These are phyloP conservation scores for Grifola frondosa DNA, from an alignment of 1,284 basidiomycete species.

Conservation along the genomic window DNA sequence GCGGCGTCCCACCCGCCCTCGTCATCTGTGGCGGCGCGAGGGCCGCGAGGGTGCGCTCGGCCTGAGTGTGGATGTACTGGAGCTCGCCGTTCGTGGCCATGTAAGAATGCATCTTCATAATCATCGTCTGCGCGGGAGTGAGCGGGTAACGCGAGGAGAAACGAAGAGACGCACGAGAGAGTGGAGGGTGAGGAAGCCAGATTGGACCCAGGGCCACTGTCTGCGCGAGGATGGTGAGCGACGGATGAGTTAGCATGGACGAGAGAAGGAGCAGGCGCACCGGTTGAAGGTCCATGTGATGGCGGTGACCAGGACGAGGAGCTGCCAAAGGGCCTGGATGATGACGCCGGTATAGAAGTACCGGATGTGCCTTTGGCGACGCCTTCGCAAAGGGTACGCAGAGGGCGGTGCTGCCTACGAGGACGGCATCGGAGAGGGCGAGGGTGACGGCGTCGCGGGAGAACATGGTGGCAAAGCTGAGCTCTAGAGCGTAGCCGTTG, in stretches of 20 bases:
- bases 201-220: slow-evolving; percentile 98
- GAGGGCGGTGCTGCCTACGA: slow-evolving; percentile 76
- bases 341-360: slow-evolving; percentile 76
- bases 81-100: slow-evolving; percentile 88
- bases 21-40: slow-evolving; percentile 49
- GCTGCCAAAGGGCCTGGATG: slow-evolving; percentile 80
- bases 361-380: slow-evolving; percentile 71
- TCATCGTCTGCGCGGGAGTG: slow-evolving; percentile 61
- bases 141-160: not conserved
- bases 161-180: slow-evolving; percentile 53
- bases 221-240: slow-evolving; percentile 36
- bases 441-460: slow-evolving; percentile 84
- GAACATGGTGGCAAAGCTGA: slow-evolving; percentile 86
- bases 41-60: slow-evolving; percentile 40
- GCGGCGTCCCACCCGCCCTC: slow-evolving; percentile 69
- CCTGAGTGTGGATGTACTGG: slow-evolving; percentile 51
- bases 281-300: slow-evolving; percentile 85
- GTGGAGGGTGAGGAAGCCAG: slow-evolving; percentile 93
- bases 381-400: slow-evolving; percentile 84
- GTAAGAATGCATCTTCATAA: slow-evolving; percentile 98
- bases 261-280: slow-evolving; percentile 33
- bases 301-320: slow-evolving; percentile 63
- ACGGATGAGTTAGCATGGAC: not conserved
- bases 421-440: slow-evolving; percentile 80
- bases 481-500: slow-evolving; percentile 76